Evolutionary conservation across 176 grass and related monocot genomes (phyloP).

Genomic region (Canna indica): DNA sequence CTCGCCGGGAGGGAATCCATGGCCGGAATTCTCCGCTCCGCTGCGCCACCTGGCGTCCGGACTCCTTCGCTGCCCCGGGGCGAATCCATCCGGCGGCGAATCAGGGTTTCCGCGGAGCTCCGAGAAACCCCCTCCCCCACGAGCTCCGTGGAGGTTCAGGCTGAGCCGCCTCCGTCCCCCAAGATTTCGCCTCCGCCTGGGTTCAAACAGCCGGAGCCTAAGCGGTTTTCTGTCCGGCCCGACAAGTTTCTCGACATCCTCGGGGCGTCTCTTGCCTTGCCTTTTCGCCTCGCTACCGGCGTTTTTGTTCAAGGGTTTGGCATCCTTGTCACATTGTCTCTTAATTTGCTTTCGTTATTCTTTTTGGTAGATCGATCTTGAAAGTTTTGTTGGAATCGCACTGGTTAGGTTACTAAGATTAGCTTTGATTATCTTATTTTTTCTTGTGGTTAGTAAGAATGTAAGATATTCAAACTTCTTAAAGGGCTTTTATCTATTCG

Average conservation of each 20-base stretch:
- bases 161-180: background rate
- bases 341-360: background rate
- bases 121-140: slow-evolving; percentile 24
- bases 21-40: slow-evolving; percentile 17
- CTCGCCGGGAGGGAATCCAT: background rate
- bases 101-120: slow-evolving; percentile 25
- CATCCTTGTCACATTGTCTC: background rate
- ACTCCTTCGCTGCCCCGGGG: background rate
- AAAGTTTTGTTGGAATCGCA: background rate
- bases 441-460: background rate
- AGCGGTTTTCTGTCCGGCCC: slow-evolving; percentile 42
- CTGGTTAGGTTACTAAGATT: background rate
- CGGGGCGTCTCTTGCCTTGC: slow-evolving; percentile 60
- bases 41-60: background rate
- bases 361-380: background rate
- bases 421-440: background rate
- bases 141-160: background rate
- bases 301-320: slow-evolving; percentile 54
- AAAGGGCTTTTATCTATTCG: background rate
- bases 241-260: slow-evolving; percentile 53
- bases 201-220: slow-evolving; percentile 62
- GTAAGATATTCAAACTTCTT: background rate
- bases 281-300: slow-evolving; percentile 70
- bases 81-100: background rate
- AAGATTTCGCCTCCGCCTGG: slow-evolving; percentile 35